Base-by-base conservation (phyloP, 164 flowering plant species). In the Magnolia kwangsiensis region DNA sequence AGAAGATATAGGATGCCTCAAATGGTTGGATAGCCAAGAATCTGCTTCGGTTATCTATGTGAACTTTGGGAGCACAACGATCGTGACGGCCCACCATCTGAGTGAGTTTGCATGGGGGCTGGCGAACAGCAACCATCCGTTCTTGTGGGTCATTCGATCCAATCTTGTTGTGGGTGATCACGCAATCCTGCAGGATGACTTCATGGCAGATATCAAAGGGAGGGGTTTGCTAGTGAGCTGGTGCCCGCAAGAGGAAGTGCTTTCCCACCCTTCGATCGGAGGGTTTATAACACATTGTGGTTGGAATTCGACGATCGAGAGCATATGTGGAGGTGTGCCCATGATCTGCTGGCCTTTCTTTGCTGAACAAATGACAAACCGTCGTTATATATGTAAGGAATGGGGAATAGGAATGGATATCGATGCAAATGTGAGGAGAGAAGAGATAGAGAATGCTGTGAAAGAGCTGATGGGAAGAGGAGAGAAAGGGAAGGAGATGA, bases 91-190 rank as follows among this genome's bases (percentile, higher is more conserved):
- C 24, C 23, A 83, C 29, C 85, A 83, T 10, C 20, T 80, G 45
- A 31, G 7, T 10, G 85, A 83, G 69, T 80, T 83, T 19, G 82
- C 85, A 8, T 83, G 85, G 85, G 85, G 85, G 16, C 77, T 83
- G 1, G 84, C 84, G 14, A 82, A 78, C 64, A 82, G 79, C 74
- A 77, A 77, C 16, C 73, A 67, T 5, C 37, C 78, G 0, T 82
- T 82, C 70, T 37, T 81, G 10, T 81, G 83, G 83, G 23, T 81
- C 20, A 76, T 82, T 8, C 49, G 82, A 50, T 78, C 75, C 1
- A 80, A 82, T 71, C 23, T 82, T 0, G 79, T 82, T 0, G 31
- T 7, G 14, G 85, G 82, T 13, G 77, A 74, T 19, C 37, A 79
- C 1, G 78, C 83, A 1, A 27, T 71, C 1, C 45, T 83, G 21